Conservation (phyloP, 2,329 filamentous ascomycete species). For the Fusarium sp. region DNA sequence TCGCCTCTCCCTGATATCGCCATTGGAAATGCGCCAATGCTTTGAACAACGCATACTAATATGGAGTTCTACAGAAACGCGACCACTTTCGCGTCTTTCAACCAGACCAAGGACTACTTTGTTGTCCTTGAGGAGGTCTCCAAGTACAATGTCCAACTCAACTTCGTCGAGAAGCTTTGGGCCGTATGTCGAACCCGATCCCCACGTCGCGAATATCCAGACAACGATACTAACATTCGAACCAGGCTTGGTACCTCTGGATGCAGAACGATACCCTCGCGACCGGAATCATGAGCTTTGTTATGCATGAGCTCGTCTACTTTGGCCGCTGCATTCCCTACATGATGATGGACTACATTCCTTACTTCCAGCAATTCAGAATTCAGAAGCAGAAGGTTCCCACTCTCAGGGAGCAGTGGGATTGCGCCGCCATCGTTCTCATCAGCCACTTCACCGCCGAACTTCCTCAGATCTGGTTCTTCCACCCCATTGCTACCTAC, state of each 20-base stretch:
- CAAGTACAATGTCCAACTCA: slow-evolving; percentile 88
- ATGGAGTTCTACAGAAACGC: slow-evolving; percentile 61
- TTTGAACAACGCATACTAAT: slow-evolving; percentile 39
- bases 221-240: slow-evolving; percentile 37
- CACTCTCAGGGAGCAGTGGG: slow-evolving; percentile 92
- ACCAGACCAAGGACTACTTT: slow-evolving; percentile 67
- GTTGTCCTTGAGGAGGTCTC: slow-evolving; percentile 74
- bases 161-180: slow-evolving; percentile 90
- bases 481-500: slow-evolving; percentile 95
- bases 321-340: slow-evolving; percentile 93
- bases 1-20: slow-evolving; percentile 38
- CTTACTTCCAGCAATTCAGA: slow-evolving; percentile 93
- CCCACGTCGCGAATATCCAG: slow-evolving; percentile 11
- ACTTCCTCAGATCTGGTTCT: slow-evolving; percentile 98
- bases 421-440: slow-evolving; percentile 93
- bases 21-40: slow-evolving; percentile 25
- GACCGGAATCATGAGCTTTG: slow-evolving; percentile 97
- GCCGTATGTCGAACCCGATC: slow-evolving; percentile 68
- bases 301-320: slow-evolving; percentile 95
- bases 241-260: slow-evolving; percentile 91
- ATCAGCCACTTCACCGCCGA: slow-evolving; percentile 98
- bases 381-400: slow-evolving; percentile 93
- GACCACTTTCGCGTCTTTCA: slow-evolving; percentile 66
- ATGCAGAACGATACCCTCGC: slow-evolving; percentile 98
- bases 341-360: slow-evolving; percentile 91